A percentile compares a stretch with the other conserved stretches of the same genome.
Conservation (phyloP, 345 rosid genomes). For the Populus tremula region DNA sequence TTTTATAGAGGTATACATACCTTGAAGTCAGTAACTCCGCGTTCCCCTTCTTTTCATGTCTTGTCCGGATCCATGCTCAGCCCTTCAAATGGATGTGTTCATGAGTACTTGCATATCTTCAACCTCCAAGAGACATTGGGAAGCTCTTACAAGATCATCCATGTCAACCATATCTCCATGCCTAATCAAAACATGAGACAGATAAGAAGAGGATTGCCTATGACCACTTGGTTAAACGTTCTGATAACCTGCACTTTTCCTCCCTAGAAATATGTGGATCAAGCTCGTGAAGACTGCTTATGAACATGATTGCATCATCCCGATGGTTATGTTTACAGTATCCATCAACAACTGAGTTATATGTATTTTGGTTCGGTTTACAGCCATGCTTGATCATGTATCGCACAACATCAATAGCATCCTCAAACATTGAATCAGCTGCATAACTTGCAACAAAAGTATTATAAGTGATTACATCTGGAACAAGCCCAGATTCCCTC, state of each 20-base stretch:
- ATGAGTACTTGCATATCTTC: not conserved
- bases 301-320: conserved; percentile 64
- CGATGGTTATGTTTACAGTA: conserved; percentile 63
- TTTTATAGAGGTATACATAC: conserved; percentile 2
- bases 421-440: conserved; percentile 82
- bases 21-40: not conserved
- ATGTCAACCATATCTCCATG: not conserved
- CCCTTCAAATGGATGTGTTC: not conserved
- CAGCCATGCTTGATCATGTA: conserved; percentile 77
- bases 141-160: not conserved
- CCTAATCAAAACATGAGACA: not conserved
- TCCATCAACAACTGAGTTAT: conserved; percentile 80
- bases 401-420: conserved; percentile 64
- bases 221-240: conserved; percentile 61
- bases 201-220: conserved; percentile 21
- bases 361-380: conserved; percentile 73
- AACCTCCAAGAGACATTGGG: not conserved
- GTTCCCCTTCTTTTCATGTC: not conserved
- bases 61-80: not conserved
- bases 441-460: conserved; percentile 82
- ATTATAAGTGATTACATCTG: conserved; percentile 82
- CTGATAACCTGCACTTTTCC: conserved; percentile 52
- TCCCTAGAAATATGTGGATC: conserved; percentile 59
- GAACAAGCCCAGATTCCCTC: conserved; percentile 60
- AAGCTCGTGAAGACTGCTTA: conserved; percentile 53